Evolutionary conservation across 2,329 filamentous ascomycete species (phyloP).

Genomic region (Neurospora sp.): DNA sequence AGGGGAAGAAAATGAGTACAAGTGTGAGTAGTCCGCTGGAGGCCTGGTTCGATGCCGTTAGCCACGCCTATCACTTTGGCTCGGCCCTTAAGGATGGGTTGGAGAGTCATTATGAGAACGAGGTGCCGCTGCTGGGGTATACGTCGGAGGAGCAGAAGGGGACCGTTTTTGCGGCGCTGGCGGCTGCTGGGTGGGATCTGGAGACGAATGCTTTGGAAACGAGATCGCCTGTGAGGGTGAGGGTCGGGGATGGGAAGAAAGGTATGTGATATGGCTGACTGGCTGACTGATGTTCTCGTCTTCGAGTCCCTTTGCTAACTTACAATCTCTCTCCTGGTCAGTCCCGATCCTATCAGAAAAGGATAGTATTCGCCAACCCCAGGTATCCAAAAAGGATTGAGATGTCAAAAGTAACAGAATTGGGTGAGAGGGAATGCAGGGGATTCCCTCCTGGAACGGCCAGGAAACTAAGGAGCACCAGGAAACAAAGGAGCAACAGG

Average conservation of each 20-base stretch:
- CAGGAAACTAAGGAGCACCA: not conserved
- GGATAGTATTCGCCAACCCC: constrained; percentile 9
- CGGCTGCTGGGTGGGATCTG: constrained; percentile 54
- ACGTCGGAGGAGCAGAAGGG: constrained; percentile 33
- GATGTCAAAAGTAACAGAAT: not conserved
- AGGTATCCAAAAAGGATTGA: not conserved
- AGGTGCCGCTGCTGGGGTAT: constrained; percentile 27
- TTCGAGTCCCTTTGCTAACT: not conserved
- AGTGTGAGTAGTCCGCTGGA: constrained; percentile 26
- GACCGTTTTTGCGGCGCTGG: constrained; percentile 27
- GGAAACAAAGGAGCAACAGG: not conserved
- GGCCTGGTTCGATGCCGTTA: constrained; percentile 32
- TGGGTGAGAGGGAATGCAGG: not conserved
- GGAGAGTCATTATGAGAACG: constrained; percentile 26
- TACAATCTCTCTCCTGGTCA: not conserved
- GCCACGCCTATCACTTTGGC: constrained; percentile 30
- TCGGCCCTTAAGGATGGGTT: constrained; percentile 26
- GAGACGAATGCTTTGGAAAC: constrained; percentile 57
- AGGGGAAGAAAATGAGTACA: not conserved
- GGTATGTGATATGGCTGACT: constrained; percentile 11
- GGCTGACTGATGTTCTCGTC: constrained; percentile 1
- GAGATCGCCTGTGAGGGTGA: constrained; percentile 35
- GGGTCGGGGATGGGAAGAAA: constrained; percentile 23
- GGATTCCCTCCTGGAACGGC: too few relatives aligned
- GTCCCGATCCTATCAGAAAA: constrained; percentile 13